Evolutionary conservation across 192 early-diverging fungal genomes (phyloP).

Genomic region (Backusella tarrabulga): DNA sequence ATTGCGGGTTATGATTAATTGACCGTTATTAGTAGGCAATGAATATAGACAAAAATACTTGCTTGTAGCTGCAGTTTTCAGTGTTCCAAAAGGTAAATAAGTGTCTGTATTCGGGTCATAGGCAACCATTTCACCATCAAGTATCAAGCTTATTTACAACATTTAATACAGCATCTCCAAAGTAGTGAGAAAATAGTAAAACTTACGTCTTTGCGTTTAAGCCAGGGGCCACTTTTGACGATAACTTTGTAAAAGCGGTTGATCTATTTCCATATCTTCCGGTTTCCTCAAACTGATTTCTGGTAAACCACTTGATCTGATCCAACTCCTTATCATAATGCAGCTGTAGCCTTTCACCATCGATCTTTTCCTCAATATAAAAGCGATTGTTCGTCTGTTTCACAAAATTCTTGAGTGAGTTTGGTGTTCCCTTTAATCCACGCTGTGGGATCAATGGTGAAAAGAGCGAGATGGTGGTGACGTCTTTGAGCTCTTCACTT

Average conservation of each 20-base stretch:
- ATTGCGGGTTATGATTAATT: background rate
- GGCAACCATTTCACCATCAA: slow-evolving; percentile 83
- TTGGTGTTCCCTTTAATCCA: slow-evolving; percentile 47
- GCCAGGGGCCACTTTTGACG: background rate
- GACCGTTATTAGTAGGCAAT: too few species aligned
- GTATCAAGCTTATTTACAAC: slow-evolving; percentile 49
- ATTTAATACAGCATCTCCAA: too few species aligned
- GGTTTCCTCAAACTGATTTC: slow-evolving; percentile 73
- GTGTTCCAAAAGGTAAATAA: slow-evolving; percentile 67
- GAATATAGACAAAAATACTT: background rate
- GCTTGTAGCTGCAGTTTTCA: slow-evolving; percentile 67
- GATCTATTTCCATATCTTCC: slow-evolving; percentile 59
- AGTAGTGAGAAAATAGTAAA: background rate
- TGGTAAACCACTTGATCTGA: slow-evolving; percentile 55
- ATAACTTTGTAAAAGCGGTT: slow-evolving; percentile 17
- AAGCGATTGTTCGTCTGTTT: slow-evolving; percentile 35
- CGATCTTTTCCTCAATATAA: slow-evolving; percentile 83
- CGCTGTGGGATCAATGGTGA: slow-evolving; percentile 73
- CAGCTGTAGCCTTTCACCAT: slow-evolving; percentile 76
- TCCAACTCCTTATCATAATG: slow-evolving; percentile 38
- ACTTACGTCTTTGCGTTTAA: slow-evolving; percentile 12
- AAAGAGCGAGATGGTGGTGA: slow-evolving; percentile 51
- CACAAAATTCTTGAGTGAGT: slow-evolving; percentile 41
- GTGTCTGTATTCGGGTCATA: slow-evolving; percentile 61
- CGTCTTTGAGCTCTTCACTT: slow-evolving; percentile 44